phyloP scores from a whole-genome alignment of 192 early-diverging fungal species.

The Kappamyces sp. region DNA sequence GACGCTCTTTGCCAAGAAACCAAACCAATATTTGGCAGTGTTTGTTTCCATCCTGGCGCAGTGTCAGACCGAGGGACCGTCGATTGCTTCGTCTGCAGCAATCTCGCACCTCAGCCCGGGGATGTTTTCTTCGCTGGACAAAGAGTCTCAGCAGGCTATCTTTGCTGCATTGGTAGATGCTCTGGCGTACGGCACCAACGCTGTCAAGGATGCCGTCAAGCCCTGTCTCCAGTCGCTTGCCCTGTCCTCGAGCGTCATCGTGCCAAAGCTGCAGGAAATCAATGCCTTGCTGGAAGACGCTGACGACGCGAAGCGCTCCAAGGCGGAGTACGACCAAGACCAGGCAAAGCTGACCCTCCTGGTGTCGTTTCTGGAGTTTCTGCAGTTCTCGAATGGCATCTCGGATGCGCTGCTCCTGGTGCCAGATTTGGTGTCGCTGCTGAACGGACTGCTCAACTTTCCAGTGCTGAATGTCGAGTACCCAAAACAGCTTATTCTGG shows the following conservation, averaged over 20 bases:
- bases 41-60: conserved; percentile 26
- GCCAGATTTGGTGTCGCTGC: conserved; percentile 18
- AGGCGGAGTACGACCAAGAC: neutral
- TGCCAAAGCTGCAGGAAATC: conserved; percentile 12
- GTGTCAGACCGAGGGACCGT: conserved; percentile 19
- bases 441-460: conserved; percentile 19
- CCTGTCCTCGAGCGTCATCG: conserved; percentile 23
- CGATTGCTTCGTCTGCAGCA: conserved; percentile 42
- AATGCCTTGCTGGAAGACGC: conserved; percentile 6
- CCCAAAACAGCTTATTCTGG: conserved; percentile 78
- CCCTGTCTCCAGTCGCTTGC: conserved; percentile 53
- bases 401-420: conserved; percentile 19
- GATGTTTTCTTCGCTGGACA: conserved; percentile 16
- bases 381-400: conserved; percentile 59
- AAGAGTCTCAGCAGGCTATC: conserved; percentile 37
- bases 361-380: conserved; percentile 56
- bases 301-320: neutral
- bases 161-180: conserved; percentile 46
- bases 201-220: conserved; percentile 26
- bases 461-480: conserved; percentile 66
- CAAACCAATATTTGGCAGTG: conserved; percentile 38
- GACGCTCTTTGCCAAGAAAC: conserved; percentile 42
- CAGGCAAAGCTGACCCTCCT: conserved; percentile 1
- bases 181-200: conserved; percentile 33
- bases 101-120: conserved; percentile 36